Evolutionary conservation across 2,329 filamentous ascomycete genomes (phyloP).

Genomic region (Colletotrichum sp.): DNA sequence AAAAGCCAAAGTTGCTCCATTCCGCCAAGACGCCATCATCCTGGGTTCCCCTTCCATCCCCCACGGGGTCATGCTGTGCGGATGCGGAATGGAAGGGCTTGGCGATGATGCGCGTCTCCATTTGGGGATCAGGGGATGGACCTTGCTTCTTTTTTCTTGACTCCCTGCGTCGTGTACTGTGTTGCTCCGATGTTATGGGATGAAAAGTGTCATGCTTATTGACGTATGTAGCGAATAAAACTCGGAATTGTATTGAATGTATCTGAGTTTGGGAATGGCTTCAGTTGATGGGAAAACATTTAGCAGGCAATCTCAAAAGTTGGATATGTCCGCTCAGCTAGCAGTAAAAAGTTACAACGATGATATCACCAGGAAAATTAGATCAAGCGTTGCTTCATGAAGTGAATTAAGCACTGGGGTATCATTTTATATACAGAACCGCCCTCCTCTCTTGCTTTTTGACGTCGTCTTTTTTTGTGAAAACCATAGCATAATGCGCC

Average conservation of each 20-base stretch:
- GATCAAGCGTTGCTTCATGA: neutral
- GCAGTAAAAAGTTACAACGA: neutral
- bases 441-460: neutral
- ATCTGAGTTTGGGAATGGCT: neutral
- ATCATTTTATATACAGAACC: constrained; percentile 19
- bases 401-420: constrained; percentile 18
- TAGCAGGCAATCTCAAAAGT: neutral
- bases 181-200: neutral
- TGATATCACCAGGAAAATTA: neutral
- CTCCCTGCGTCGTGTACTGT: neutral
- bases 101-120: neutral
- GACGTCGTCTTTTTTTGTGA: neutral
- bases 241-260: neutral
- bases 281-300: neutral
- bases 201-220: neutral
- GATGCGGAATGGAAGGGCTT: neutral
- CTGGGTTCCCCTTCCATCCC: neutral
- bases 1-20: neutral
- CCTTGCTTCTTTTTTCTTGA: neutral
- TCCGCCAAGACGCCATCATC: neutral
- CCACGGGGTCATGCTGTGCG: neutral
- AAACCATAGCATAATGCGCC: constrained; percentile 2
- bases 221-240: neutral
- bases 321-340: fast-evolving
- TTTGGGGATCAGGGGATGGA: neutral